Evolutionary conservation across 371 early-diverging fungal genomes (phyloP).

Genomic region (Rhizopus stolonifer): DNA sequence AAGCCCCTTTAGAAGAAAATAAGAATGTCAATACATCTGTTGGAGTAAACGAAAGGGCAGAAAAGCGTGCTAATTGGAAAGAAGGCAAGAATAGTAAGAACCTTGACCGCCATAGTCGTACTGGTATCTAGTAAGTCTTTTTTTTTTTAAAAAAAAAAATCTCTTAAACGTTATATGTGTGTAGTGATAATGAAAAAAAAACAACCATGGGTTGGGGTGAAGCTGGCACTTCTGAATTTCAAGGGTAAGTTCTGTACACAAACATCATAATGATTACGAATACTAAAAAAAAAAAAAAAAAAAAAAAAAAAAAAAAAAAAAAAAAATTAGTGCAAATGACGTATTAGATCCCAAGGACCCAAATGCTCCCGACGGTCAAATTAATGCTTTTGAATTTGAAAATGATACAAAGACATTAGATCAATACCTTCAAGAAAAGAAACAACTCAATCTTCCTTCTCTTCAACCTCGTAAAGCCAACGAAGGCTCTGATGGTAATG

Average conservation of each 20-base stretch:
- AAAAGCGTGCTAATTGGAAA: background rate
- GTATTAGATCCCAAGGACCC: conserved; percentile 36
- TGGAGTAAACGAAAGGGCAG: background rate
- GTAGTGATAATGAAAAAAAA: conserved; percentile 79
- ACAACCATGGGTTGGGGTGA: conserved; percentile 79
- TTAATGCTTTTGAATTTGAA: conserved; percentile 54
- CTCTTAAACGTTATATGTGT: background rate
- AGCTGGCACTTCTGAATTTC: conserved; percentile 32
- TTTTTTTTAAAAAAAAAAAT: background rate
- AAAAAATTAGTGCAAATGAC: conserved; percentile 41
- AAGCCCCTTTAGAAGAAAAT: conserved; percentile 4
- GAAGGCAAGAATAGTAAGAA: conserved; percentile 44
- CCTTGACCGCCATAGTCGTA: conserved; percentile 78
- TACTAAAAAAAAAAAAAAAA: conserved; percentile 6
- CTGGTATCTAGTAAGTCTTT: conserved; percentile 54
- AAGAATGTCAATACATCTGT: conserved; percentile 1
- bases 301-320: conserved; percentile 1
- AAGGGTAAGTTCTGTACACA: conserved; percentile 29
- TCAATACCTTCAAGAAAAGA: conserved; percentile 62
- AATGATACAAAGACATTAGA: conserved; percentile 75
- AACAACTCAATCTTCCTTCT: conserved; percentile 23
- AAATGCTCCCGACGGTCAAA: conserved; percentile 38
- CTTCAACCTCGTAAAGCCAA: conserved; percentile 63
- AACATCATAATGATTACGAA: conserved; percentile 4
- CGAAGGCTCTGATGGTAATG: conserved; percentile 70